Percentiles rank a stretch among this genome's conserved stretches.
Conservation (phyloP, 106 monocot genomes). For the Dendrobium chrysotoxum region DNA sequence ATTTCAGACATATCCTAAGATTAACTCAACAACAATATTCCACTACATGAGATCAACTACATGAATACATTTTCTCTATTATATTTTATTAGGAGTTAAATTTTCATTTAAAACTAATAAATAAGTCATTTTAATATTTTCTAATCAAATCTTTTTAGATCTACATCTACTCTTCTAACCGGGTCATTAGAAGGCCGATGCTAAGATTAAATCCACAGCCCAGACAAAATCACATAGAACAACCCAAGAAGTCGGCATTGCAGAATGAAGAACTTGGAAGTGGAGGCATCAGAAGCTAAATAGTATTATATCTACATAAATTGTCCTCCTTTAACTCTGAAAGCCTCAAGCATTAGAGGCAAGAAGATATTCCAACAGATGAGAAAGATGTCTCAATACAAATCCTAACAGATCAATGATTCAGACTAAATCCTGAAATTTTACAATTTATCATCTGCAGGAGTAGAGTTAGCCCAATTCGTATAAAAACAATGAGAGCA, state of each 20-base stretch:
- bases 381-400: not conserved
- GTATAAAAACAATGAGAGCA: not conserved
- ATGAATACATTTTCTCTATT: no score
- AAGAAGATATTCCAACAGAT: not conserved
- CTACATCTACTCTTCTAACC: no score
- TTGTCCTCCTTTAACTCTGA: not conserved
- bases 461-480: not conserved
- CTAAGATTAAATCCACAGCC: no score
- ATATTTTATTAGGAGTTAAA: no score
- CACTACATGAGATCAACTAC: no score
- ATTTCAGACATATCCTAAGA: no score
- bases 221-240: no score
- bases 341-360: not conserved
- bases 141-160: no score
- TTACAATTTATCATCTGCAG: slow-evolving; percentile 1
- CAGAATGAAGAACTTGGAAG: not conserved
- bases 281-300: not conserved
- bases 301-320: not conserved
- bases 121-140: no score
- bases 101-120: no score
- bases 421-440: slow-evolving; percentile 3
- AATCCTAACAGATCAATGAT: slow-evolving; percentile 3
- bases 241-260: not conserved
- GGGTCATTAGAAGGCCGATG: no score
- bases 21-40: no score